A percentile compares a stretch with the other conserved stretches of the same genome.
These are phyloP conservation scores for Symmetrospora coprosmae DNA, from an alignment of 768 basidiomycete species.

Conservation along the genomic window DNA sequence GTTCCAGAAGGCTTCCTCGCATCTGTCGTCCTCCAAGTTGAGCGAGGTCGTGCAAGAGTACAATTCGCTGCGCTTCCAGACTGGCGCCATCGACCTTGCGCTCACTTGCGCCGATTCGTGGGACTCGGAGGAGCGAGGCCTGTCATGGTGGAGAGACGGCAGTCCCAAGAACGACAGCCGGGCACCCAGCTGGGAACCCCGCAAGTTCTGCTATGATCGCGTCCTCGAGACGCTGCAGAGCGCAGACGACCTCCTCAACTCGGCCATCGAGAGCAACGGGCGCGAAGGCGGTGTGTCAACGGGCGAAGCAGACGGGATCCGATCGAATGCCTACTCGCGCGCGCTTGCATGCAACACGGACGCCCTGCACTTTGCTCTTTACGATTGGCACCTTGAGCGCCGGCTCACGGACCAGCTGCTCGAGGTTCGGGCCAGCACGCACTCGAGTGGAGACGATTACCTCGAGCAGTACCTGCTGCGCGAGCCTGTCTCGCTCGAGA, in stretches of 20 bases:
- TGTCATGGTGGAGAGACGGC: slow-evolving; percentile 54
- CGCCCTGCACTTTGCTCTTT: slow-evolving; percentile 82
- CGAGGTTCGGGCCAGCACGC: slow-evolving; percentile 57
- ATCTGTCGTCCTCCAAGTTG: slow-evolving; percentile 67
- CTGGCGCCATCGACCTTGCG: slow-evolving; percentile 74
- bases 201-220: slow-evolving; percentile 64
- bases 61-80: slow-evolving; percentile 64
- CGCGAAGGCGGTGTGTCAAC: slow-evolving; percentile 25
- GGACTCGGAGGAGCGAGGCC: slow-evolving; percentile 54
- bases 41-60: slow-evolving; percentile 81
- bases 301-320: slow-evolving; percentile 56
- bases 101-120: slow-evolving; percentile 63
- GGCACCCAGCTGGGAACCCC: slow-evolving; percentile 46
- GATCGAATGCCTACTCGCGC: slow-evolving; percentile 69
- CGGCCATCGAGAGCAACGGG: slow-evolving; percentile 36
- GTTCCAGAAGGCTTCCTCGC: slow-evolving; percentile 74
- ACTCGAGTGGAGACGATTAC: slow-evolving; percentile 21
- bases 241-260: slow-evolving; percentile 51
- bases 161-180: slow-evolving; percentile 49
- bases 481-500: slow-evolving; percentile 63
- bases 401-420: slow-evolving; percentile 74
- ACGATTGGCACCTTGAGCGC: slow-evolving; percentile 78
- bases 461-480: slow-evolving; percentile 75
- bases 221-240: slow-evolving; percentile 65
- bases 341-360: slow-evolving; percentile 75